phyloP scores from a whole-genome alignment of 768 basidiomycete species.

The Coprinopsis strossmayeri region DNA sequence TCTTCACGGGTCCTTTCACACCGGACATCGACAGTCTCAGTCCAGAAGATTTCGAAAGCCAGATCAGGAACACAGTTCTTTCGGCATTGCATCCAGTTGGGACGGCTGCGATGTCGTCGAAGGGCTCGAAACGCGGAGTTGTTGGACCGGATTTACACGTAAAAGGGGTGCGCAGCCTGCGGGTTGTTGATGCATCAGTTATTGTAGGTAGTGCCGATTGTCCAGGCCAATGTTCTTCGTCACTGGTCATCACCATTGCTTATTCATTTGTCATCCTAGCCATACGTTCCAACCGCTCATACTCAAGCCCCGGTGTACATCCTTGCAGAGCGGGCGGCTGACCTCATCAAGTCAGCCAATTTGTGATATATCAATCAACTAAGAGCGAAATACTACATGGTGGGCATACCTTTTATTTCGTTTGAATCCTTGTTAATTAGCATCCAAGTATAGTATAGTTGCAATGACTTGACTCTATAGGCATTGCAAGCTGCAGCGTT shows the following conservation, averaged over 20 bases:
- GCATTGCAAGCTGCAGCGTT: too few species aligned
- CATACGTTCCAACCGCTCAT: slow-evolving; percentile 3
- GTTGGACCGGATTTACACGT: slow-evolving; percentile 2
- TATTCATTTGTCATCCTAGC: not conserved
- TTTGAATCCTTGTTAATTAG: too few species aligned
- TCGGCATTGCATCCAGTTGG: not conserved
- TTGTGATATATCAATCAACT: too few species aligned
- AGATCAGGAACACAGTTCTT: not conserved
- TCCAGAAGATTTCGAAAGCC: not conserved
- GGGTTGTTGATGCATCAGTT: slow-evolving; percentile 4
- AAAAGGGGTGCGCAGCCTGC: not conserved
- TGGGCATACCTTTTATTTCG: too few species aligned
- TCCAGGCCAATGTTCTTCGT: too few species aligned
- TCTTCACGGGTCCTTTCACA: not conserved
- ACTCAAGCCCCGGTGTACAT: slow-evolving; percentile 6
- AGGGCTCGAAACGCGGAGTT: slow-evolving; percentile 2
- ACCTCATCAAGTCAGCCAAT: slow-evolving; percentile 4
- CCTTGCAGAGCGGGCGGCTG: slow-evolving; percentile 7
- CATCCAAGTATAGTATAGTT: too few species aligned
- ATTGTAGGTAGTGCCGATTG: slow-evolving; percentile 10
- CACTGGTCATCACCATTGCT: not conserved
- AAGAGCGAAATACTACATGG: too few species aligned
- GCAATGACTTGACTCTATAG: too few species aligned
- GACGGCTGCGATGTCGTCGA: not conserved
- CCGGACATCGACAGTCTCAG: not conserved